These are phyloP conservation scores for Ganoderma sinense DNA, from an alignment of 1,284 basidiomycete genomes.

Conservation along the genomic window DNA sequence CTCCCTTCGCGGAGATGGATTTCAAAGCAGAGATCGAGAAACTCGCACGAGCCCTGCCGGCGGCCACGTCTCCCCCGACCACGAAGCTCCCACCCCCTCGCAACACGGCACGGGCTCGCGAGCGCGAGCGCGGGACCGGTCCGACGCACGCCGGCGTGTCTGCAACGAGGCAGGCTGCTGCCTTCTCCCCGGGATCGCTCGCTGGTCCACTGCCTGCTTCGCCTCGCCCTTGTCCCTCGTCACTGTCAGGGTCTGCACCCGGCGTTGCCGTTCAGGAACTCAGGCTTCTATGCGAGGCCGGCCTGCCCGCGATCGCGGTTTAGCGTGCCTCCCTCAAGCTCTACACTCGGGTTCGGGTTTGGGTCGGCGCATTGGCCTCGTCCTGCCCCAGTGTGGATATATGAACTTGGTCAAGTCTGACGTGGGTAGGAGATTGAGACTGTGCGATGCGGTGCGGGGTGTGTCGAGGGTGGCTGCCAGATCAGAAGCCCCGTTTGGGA, in stretches of 20 bases:
- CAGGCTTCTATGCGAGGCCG: constrained; percentile 3
- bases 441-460: too few relatives aligned
- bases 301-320: constrained; percentile 5
- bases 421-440: background rate
- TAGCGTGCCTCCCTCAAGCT: constrained; percentile 8
- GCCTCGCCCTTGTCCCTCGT: constrained; percentile 3
- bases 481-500: constrained; percentile 23
- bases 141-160: constrained; percentile 23
- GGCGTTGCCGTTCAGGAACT: constrained; percentile 7
- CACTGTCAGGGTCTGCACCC: constrained; percentile 14
- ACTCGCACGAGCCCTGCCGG: background rate
- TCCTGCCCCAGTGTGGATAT: background rate
- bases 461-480: constrained; percentile 7
- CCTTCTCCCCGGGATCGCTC: constrained; percentile 16
- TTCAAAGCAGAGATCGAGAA: constrained; percentile 14
- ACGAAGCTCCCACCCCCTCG: constrained; percentile 1
- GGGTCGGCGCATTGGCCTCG: background rate
- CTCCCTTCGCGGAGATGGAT: constrained; percentile 23
- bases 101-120: constrained; percentile 16
- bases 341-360: too few relatives aligned
- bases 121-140: constrained; percentile 16
- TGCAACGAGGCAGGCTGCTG: constrained; percentile 22
- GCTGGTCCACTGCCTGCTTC: background rate
- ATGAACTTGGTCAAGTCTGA: too few relatives aligned
- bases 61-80: constrained; percentile 2